These are phyloP conservation scores for Favolaschia claudopus DNA, from an alignment of 768 basidiomycete genomes.

Conservation along the genomic window DNA sequence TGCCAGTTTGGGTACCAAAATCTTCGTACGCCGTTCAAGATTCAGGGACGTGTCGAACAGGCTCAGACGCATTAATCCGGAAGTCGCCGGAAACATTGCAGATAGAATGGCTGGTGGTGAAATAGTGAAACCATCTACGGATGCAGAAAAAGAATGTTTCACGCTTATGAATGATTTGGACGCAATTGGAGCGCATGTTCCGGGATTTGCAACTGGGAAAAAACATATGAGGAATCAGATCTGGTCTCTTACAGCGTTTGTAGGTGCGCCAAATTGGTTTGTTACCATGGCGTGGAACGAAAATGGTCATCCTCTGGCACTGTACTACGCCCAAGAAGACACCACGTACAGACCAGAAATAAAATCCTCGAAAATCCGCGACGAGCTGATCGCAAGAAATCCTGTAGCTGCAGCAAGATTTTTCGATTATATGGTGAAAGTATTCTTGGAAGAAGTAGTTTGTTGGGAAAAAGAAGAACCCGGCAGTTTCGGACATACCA, in stretches of 20 bases:
- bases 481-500: constrained; percentile 26
- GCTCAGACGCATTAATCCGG: constrained; percentile 31
- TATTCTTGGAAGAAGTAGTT: constrained; percentile 26
- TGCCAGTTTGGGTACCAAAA: constrained; percentile 34
- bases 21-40: constrained; percentile 32
- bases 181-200: constrained; percentile 38
- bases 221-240: constrained; percentile 41
- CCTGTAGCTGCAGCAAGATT: constrained; percentile 29
- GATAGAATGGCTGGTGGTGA: constrained; percentile 34
- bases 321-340: constrained; percentile 40
- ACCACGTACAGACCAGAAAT: constrained; percentile 28
- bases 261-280: constrained; percentile 42
- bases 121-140: constrained; percentile 32
- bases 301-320: constrained; percentile 36
- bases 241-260: constrained; percentile 34
- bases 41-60: constrained; percentile 35
- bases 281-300: constrained; percentile 43
- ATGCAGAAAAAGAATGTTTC: constrained; percentile 44
- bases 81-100: constrained; percentile 27
- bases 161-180: constrained; percentile 43
- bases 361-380: background rate
- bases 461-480: background rate
- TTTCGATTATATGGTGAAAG: constrained; percentile 28
- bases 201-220: constrained; percentile 36
- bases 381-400: constrained; percentile 14